Evolutionary conservation across 1,139 yeast genomes (phyloP), one percentile per base, ranked within the genome.

Genomic region (Yamadazyma dendronema): DNA sequence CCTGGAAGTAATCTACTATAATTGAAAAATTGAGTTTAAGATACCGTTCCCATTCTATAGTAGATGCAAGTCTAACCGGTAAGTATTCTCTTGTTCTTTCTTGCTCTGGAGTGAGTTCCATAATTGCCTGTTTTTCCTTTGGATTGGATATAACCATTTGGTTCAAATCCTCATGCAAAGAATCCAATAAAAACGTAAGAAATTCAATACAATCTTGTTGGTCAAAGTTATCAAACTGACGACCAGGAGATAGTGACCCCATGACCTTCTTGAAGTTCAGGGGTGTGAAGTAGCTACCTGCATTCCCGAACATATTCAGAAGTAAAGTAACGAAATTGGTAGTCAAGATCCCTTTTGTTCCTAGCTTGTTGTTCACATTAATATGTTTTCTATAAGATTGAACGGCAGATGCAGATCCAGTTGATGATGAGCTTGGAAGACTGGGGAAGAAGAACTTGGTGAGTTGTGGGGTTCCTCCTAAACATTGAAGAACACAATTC

Each of bases 191-290:
- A 52, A 88, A 89, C 37, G 85, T 87, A 45, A 92, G 69, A 55
- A 89, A 89, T 56, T 92, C 97, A 41, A 89, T 89, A 47, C 95
- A 87, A 59, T 92, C 98, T 56, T 92, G 98, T 59, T 92, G 97
- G 38, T 87, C 90, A 47, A 63, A 68, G n/a, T 84, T 81, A 10
- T 78, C 77, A 59, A 87, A 87, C 37, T 70, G 75, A 27, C 56
- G 49, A 21, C 79, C 74, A 1, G 84, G 79, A n/a, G 88, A 79
- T 15, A 84, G 60, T 2, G 81, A 69, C 0, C 95, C 95, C 31
- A 81, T 67, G 8, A 84, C 75, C 39, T 67, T 65, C 54, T 84
- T 84, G 52, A 86, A 77, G 13, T 73, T 72, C 8, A 60, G 51
- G 0, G 92, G 89, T 4, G 78, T 69, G 24, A 76, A 74, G 27